Evolutionary conservation across 2,329 filamentous ascomycete genomes (phyloP), one percentile per base, ranked within the genome.

Genomic region (Aspergillus pseudotamarii): DNA sequence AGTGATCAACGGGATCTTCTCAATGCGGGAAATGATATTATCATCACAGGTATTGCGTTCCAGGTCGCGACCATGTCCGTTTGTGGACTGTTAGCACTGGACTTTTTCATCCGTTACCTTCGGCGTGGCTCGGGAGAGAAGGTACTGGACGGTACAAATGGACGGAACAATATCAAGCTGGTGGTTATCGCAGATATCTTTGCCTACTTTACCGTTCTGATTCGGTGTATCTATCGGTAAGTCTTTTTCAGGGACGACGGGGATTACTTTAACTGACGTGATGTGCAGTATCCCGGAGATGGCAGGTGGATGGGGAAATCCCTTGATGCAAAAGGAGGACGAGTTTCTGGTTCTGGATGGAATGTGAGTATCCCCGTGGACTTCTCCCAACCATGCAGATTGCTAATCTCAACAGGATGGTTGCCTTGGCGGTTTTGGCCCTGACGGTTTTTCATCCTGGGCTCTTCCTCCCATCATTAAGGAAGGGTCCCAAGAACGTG

Each of bases 21-120:
- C 10, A 74, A 84, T 43, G 70, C 79, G 1, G 85, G 86, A 5
- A 82, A 85, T 58, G 75, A 86, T 65, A 80, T 88, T 61, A 87
- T 88, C 75, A 83, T 88, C 57, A 81, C 85, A 0, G 86, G 86
- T 69, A 82, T 89, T 48, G 79, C 82, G 3, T 82, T 84, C 64
- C 86, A 88, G 72, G 85, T 89, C 28, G 79, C 80, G 8, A 83
- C 84, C 1, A 77, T 83, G 71, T 64, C 70, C 0, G 69, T 80
- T 19, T 82, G 76, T 60, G 77, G 76, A 9, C 6, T 75, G 5
- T 59, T 78, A 4, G 75, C 66, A 0, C 74, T 86, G 45, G 72
- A 81, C 10, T 77, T 82, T 66, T 87, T 86, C 67, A 77, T 80
- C 51, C 73, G 72, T 1, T 70, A 78, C 6, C 68, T 64, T 36